phyloP scores from a whole-genome alignment of 2,329 filamentous ascomycete genomes.

The Arthrobotrys sphaeroides region DNA sequence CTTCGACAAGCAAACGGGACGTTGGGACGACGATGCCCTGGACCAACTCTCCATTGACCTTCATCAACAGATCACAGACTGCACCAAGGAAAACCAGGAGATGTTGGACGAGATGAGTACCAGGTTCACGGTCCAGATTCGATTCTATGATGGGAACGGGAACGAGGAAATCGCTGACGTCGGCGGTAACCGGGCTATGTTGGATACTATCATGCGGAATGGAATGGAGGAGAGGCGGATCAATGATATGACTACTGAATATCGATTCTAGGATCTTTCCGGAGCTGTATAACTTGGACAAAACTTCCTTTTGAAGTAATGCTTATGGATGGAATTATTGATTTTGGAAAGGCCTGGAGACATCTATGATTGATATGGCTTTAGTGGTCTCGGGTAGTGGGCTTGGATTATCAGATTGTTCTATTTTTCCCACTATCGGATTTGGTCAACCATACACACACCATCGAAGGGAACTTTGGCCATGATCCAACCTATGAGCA shows the following conservation, averaged over 20 bases:
- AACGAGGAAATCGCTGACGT: not conserved
- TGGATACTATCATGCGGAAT: not conserved
- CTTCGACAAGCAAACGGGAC: not conserved
- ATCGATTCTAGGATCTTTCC: not conserved
- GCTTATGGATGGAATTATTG: too few species aligned
- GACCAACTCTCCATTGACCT: not conserved
- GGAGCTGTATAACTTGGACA: too few species aligned
- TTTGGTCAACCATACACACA: too few species aligned
- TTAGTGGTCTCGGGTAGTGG: not conserved
- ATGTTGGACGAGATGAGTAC: conserved; percentile 47
- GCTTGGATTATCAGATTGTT: too few species aligned
- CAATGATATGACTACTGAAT: conserved; percentile 15
- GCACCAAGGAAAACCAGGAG: conserved; percentile 25
- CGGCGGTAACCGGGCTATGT: not conserved
- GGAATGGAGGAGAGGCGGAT: conserved; percentile 13
- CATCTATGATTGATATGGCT: conserved; percentile 2
- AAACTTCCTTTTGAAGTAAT: too few species aligned
- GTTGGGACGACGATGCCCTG: conserved; percentile 36
- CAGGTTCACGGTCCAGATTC: conserved; percentile 36
- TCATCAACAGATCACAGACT: not conserved
- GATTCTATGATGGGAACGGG: conserved; percentile 7
- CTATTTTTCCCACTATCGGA: not conserved
- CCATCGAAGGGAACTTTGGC: too few species aligned
- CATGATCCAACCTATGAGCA: too few species aligned
- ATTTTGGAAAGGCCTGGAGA: too few species aligned